Evolutionary conservation across 805 yeast genomes (phyloP).

Genomic region (Candida lessepsii): DNA sequence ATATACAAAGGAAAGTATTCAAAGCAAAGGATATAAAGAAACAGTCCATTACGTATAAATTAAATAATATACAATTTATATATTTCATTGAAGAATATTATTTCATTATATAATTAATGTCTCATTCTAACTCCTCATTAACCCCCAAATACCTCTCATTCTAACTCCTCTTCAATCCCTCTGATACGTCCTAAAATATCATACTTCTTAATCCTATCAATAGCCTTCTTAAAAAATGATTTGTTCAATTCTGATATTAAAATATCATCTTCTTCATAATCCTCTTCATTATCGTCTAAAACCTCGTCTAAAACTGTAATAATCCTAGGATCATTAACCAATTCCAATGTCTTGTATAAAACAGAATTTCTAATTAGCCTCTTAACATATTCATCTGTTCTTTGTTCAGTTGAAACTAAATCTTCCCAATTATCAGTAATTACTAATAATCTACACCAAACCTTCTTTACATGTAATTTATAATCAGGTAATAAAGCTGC

Average conservation of each 20-base stretch:
- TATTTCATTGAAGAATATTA: too few species aligned
- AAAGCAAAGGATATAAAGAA: too few species aligned
- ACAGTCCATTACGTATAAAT: too few species aligned
- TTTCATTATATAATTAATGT: too few species aligned
- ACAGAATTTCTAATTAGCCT: constrained; percentile 40
- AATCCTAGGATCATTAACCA: constrained; percentile 21
- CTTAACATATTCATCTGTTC: constrained; percentile 42
- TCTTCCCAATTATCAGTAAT: constrained; percentile 51
- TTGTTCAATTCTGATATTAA: constrained; percentile 12
- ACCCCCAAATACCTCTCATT: too few species aligned
- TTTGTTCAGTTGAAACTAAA: constrained; percentile 32
- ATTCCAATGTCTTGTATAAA: constrained; percentile 42
- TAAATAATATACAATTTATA: too few species aligned
- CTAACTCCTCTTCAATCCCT: constrained; percentile 22
- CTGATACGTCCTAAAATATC: constrained; percentile 18
- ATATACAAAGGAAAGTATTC: too few species aligned
- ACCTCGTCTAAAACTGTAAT: constrained; percentile 13
- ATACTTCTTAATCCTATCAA: constrained; percentile 8
- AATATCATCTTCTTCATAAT: constrained; percentile 11
- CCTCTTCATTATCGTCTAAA: constrained; percentile 8
- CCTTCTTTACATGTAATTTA: constrained; percentile 21
- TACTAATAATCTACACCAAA: constrained; percentile 62
- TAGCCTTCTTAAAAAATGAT: constrained; percentile 10
- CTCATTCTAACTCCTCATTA: too few species aligned
- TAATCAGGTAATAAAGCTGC: constrained; percentile 36